Percentiles rank a stretch among this genome's conserved stretches.
Evolutionary conservation across 2,329 filamentous ascomycete species (phyloP).

Genomic region (Cladosporium sphaerospermum): DNA sequence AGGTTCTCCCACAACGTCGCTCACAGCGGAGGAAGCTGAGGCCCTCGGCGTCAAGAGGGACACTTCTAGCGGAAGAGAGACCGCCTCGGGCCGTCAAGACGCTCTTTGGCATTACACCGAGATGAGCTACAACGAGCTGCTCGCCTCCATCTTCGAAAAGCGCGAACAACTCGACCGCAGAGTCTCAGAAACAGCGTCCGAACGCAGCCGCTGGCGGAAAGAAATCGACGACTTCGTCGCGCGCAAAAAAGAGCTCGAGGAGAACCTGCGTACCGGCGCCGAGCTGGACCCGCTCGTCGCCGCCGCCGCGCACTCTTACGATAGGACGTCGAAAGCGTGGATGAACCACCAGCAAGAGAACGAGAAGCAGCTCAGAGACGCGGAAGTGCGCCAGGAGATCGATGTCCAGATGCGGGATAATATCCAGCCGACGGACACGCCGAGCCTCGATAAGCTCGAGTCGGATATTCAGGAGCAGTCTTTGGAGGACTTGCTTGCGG

Average conservation of each 20-base stretch:
- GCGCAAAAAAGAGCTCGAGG: slow-evolving; percentile 23
- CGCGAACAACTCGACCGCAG: slow-evolving; percentile 65
- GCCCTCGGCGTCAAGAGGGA: neutral
- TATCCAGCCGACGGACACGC: slow-evolving; percentile 25
- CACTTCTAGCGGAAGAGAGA: neutral
- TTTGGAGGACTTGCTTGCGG: slow-evolving; percentile 38
- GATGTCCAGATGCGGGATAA: slow-evolving; percentile 11
- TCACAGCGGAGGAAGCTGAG: neutral
- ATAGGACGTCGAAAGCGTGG: neutral
- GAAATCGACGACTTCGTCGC: slow-evolving; percentile 31
- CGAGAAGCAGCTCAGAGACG: slow-evolving; percentile 4
- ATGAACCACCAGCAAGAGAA: slow-evolving; percentile 4
- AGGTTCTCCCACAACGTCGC: neutral
- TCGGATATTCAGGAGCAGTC: slow-evolving; percentile 31
- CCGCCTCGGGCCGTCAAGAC: slow-evolving; percentile 50
- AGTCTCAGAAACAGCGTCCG: slow-evolving; percentile 55
- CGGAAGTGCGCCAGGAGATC: slow-evolving; percentile 31
- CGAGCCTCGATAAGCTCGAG: slow-evolving; percentile 25
- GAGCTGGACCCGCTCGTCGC: slow-evolving; percentile 20
- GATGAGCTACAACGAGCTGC: slow-evolving; percentile 85
- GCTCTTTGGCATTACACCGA: slow-evolving; percentile 88
- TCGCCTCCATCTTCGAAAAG: slow-evolving; percentile 77
- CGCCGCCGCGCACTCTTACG: slow-evolving; percentile 1
- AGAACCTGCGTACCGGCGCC: slow-evolving; percentile 24
- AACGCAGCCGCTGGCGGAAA: slow-evolving; percentile 52